Conservation (phyloP, 805 yeast genomes). For the Wickerhamomyces chambardii region DNA sequence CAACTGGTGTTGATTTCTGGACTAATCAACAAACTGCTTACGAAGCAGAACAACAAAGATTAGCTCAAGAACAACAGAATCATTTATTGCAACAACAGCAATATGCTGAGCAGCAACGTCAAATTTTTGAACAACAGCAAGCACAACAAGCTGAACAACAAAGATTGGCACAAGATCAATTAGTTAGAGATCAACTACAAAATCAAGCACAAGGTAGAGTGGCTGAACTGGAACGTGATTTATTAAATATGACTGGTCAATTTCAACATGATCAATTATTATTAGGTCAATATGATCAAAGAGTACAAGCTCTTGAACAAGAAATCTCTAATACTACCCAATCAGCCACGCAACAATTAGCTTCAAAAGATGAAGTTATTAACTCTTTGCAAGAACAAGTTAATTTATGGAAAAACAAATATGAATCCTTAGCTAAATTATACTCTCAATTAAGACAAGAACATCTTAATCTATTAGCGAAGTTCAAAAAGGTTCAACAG, state of each 20-base stretch:
- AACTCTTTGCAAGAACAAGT: conserved; percentile 66
- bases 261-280: conserved; percentile 80
- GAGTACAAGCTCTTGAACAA: conserved; percentile 73
- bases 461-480: conserved; percentile 69
- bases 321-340: conserved; percentile 55
- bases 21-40: conserved; percentile 39
- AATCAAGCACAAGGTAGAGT: conserved; percentile 71
- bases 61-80: conserved; percentile 53
- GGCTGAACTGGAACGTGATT: conserved; percentile 75
- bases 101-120: conserved; percentile 60
- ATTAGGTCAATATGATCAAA: conserved; percentile 78
- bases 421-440: conserved; percentile 81
- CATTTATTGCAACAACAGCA: conserved; percentile 62
- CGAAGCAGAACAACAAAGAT: conserved; percentile 50
- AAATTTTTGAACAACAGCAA: conserved; percentile 65
- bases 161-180: conserved; percentile 61
- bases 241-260: conserved; percentile 66
- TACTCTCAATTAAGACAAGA: conserved; percentile 90
- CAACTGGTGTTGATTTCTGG: conserved; percentile 42
- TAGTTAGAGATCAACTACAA: conserved; percentile 57
- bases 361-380: conserved; percentile 68
- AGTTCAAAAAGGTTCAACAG: conserved; percentile 74
- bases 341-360: conserved; percentile 64
- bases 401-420: conserved; percentile 72
- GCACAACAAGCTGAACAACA: conserved; percentile 60